phyloP scores from a whole-genome alignment of 1,284 basidiomycete species.

The Apiotrichum akiyoshidainum region DNA sequence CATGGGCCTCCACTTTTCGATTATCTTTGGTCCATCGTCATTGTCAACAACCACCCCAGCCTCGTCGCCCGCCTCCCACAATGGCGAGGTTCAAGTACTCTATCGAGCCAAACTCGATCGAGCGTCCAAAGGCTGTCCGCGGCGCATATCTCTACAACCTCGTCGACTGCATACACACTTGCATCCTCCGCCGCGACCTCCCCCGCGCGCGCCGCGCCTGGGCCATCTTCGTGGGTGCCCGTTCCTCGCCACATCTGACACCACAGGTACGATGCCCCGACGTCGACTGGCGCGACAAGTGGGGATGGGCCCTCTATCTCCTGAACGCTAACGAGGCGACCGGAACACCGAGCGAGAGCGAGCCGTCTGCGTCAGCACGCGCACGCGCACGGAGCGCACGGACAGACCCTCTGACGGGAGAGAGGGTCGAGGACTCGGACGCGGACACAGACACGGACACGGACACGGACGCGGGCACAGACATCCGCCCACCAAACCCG shows the following conservation, averaged over 20 bases:
- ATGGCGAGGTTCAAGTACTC: conserved; percentile 1
- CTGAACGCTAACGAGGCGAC: conserved; percentile 20
- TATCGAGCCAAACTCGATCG: conserved; percentile 11
- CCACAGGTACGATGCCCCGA: conserved; percentile 67
- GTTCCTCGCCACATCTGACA: not conserved
- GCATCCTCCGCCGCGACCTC: conserved; percentile 66
- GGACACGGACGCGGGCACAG: not conserved
- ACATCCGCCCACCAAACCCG: not conserved
- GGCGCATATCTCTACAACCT: conserved; percentile 46
- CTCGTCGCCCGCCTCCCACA: not conserved
- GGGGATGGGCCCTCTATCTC: conserved; percentile 62
- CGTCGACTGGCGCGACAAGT: conserved; percentile 69
- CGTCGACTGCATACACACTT: conserved; percentile 59
- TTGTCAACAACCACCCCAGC: not conserved
- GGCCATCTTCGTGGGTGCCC: conserved; percentile 61
- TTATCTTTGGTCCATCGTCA: not conserved
- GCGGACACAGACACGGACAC: not conserved
- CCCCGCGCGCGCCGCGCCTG: conserved; percentile 68
- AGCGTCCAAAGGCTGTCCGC: conserved; percentile 23
- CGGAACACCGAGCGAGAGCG: too few species aligned
- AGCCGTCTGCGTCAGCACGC: too few species aligned
- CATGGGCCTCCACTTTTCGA: not conserved
- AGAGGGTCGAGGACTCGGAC: not conserved
- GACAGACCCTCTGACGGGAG: not conserved
- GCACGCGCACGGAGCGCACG: too few species aligned